These are phyloP conservation scores for Alternaria dauci DNA, from an alignment of 2,329 filamentous ascomycete genomes.

Conservation along the genomic window DNA sequence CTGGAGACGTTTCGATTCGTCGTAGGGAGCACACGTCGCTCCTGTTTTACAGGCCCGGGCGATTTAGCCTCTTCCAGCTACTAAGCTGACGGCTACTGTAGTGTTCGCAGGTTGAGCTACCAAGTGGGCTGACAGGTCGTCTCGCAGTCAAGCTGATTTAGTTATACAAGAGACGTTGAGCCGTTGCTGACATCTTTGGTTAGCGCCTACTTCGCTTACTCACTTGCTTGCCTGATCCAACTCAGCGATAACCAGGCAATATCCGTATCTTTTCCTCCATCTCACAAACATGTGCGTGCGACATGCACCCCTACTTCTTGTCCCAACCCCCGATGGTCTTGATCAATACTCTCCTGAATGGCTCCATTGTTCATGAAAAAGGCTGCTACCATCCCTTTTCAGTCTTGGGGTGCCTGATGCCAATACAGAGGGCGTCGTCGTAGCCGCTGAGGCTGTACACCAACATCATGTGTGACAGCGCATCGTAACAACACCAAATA, in stretches of 20 bases:
- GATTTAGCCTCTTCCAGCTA: background rate
- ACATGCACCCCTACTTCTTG: background rate
- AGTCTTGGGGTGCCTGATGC: background rate
- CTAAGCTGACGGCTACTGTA: slow-evolving; percentile 1
- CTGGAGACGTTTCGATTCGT: background rate
- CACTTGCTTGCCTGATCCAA: background rate
- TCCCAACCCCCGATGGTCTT: too few relatives aligned
- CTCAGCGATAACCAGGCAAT: background rate
- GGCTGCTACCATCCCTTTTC: background rate
- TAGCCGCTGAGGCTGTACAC: slow-evolving; percentile 27
- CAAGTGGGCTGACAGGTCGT: background rate
- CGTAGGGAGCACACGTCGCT: background rate
- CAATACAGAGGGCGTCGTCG: slow-evolving; percentile 10
- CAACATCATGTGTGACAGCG: slow-evolving; percentile 17
- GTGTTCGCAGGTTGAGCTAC: background rate
- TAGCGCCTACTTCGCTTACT: background rate
- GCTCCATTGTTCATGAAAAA: background rate
- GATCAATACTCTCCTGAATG: background rate
- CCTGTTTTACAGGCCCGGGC: background rate
- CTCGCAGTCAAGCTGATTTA: background rate
- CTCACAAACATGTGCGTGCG: background rate
- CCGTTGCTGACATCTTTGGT: background rate
- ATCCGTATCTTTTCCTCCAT: background rate
- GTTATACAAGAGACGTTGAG: background rate
- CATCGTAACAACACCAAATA: slow-evolving; percentile 7